These are phyloP conservation scores for Teratosphaeria viscida DNA, from an alignment of 2,329 filamentous ascomycete species.

Conservation along the genomic window DNA sequence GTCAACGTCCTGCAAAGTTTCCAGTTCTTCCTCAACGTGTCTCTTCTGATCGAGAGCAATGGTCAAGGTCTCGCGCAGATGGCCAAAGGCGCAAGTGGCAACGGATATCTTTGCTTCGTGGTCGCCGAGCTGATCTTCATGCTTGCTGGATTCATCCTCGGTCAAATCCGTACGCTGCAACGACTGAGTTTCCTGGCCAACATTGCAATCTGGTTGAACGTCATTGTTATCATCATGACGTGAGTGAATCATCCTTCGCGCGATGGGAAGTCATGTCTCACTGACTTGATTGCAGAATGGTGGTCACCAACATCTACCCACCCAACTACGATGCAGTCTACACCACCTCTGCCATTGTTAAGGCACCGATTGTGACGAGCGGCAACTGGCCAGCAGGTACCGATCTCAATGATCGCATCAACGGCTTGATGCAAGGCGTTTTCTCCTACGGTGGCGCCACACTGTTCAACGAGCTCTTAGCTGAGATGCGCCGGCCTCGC, in stretches of 20 bases:
- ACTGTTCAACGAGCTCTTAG: slow-evolving; percentile 49
- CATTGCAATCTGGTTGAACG: slow-evolving; percentile 44
- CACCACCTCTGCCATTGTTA: slow-evolving; percentile 6
- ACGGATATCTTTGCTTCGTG: not conserved
- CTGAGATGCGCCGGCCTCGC: slow-evolving; percentile 40
- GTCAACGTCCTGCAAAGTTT: slow-evolving; percentile 31
- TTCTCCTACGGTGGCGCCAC: slow-evolving; percentile 44
- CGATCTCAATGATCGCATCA: slow-evolving; percentile 12
- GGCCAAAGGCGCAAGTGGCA: not conserved
- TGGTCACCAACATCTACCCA: slow-evolving; percentile 40
- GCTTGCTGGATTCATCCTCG: slow-evolving; percentile 41
- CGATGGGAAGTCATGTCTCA: not conserved
- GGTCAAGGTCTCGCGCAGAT: not conserved
- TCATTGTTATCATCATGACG: slow-evolving; percentile 39
- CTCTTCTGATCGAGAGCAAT: not conserved
- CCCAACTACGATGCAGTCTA: slow-evolving; percentile 31
- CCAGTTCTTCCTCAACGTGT: slow-evolving; percentile 33
- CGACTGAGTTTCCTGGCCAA: slow-evolving; percentile 47
- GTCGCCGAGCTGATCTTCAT: slow-evolving; percentile 6
- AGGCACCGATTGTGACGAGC: slow-evolving; percentile 5
- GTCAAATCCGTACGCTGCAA: slow-evolving; percentile 47
- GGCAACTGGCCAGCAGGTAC: slow-evolving; percentile 6
- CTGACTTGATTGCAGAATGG: slow-evolving; percentile 31
- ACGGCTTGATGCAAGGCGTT: slow-evolving; percentile 11
- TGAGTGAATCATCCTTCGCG: not conserved